These are phyloP conservation scores for Vanderwaltozyma tropicalis DNA, from an alignment of 805 yeast species.

Conservation along the genomic window DNA sequence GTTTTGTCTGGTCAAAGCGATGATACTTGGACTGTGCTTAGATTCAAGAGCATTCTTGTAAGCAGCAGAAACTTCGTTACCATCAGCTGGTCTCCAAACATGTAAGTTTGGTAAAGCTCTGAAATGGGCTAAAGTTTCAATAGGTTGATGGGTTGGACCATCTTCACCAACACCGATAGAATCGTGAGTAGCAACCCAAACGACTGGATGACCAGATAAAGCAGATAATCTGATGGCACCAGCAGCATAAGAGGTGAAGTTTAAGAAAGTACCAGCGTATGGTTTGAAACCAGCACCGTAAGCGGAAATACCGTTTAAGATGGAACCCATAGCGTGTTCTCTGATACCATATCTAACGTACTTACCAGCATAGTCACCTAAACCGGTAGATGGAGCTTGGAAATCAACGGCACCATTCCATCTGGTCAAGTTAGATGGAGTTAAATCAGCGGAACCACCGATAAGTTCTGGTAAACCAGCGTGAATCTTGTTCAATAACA, in stretches of 20 bases:
- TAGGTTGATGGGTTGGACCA: slow-evolving; percentile 91
- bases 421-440: slow-evolving; percentile 93
- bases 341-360: slow-evolving; percentile 97
- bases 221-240: slow-evolving; percentile 85
- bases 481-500: slow-evolving; percentile 52
- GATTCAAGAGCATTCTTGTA: slow-evolving; percentile 56
- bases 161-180: slow-evolving; percentile 88
- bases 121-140: slow-evolving; percentile 77
- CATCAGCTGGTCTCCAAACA: slow-evolving; percentile 92
- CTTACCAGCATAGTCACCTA: slow-evolving; percentile 86
- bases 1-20: slow-evolving; percentile 79
- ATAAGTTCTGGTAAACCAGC: slow-evolving; percentile 72
- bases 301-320: slow-evolving; percentile 94
- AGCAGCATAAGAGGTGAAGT: slow-evolving; percentile 77
- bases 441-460: slow-evolving; percentile 98
- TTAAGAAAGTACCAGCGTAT: slow-evolving; percentile 96
- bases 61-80: slow-evolving; percentile 81
- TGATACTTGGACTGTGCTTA: slow-evolving; percentile 56
- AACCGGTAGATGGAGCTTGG: slow-evolving; percentile 73
- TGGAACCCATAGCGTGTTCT: slow-evolving; percentile 99
- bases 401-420: slow-evolving; percentile 75
- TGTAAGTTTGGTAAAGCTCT: slow-evolving; percentile 74
- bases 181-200: slow-evolving; percentile 86
- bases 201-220: slow-evolving; percentile 69
- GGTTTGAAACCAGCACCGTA: slow-evolving; percentile 75